Evolutionary conservation across 129 eudicot genomes (phyloP).

Genomic region (Tanacetum coccineum): DNA sequence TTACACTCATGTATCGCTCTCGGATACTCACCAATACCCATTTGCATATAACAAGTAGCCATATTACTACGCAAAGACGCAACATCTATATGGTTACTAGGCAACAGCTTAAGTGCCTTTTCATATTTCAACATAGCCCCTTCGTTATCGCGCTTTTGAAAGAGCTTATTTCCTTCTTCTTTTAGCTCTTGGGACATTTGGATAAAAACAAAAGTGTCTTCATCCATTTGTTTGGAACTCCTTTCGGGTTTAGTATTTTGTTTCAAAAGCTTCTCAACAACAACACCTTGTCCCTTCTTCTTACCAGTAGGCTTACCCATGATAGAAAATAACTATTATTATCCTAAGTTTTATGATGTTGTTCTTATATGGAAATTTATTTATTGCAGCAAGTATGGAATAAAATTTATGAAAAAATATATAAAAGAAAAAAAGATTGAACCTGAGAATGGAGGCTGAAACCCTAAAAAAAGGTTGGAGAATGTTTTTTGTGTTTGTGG

Average conservation of each 20-base stretch:
- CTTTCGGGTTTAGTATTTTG: conserved; percentile 29
- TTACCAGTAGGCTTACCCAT: conserved; percentile 40
- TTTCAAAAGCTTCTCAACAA: conserved; percentile 22
- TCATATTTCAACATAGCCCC: conserved; percentile 39
- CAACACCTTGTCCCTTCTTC: conserved; percentile 25
- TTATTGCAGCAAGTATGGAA: conserved; percentile 8
- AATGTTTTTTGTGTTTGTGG: conserved; percentile 16
- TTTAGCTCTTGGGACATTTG: conserved; percentile 38
- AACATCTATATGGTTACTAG: conserved; percentile 34
- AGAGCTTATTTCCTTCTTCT: conserved; percentile 33
- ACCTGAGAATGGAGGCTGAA: conserved; percentile 32
- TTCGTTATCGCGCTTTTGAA: conserved; percentile 33
- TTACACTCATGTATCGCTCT: conserved; percentile 88
- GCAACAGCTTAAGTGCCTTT: conserved; percentile 33
- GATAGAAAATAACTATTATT: conserved; percentile 2
- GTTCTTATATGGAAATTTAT: too few species aligned
- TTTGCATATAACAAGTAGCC: conserved; percentile 91
- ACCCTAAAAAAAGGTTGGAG: conserved; percentile 28
- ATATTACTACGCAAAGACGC: conserved; percentile 58
- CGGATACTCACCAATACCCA: conserved; percentile 90
- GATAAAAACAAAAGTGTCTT: conserved; percentile 36
- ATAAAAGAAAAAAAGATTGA: neutral
- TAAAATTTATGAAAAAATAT: conserved; percentile 4
- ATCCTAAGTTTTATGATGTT: conserved; percentile 4
- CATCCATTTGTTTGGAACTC: conserved; percentile 29